Base-by-base conservation (phyloP, 2,329 filamentous ascomycete species). In the Pseudocercospora fijiensis region DNA sequence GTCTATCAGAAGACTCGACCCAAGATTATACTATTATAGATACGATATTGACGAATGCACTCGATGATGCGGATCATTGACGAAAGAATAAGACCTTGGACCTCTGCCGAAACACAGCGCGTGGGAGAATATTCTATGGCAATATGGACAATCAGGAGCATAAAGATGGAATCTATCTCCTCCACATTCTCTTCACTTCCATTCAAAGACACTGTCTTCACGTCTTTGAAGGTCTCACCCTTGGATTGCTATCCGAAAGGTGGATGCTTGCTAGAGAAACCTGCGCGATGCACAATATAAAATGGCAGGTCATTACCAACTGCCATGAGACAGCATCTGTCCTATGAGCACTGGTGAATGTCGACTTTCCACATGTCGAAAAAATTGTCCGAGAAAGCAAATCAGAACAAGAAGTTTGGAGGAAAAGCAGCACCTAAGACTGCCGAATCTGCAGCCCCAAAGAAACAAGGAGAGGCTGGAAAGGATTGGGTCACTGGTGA, bases 141-240 rank as follows among this genome's bases (percentile, higher is more conserved):
- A 41, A 18, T 41, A 2, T 13, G 0, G 6, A 8, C 37, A 18
- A 41, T 41, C 16, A 41, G 5, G 16, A 41, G 1, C 37, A 41
- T n/a, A 18, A 41, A 41, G 37, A 41, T 8, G 16, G 13, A 4
- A 4, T 18, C 37, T 41, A n/a, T 30, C 37, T 41, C 37, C 37
- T n/a, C 16, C 37, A 8, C 37, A 2, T 18, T 41, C 37, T 41
- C 16, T 16, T 18, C 37, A n/a, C 37, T 8, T 4, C 37, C 6
- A 7, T 41, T 8, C 63, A 56, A 61, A 33, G 37, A 52, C 51
- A 61, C 9, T 28, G 16, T n/a, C 22, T 53, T 28, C 26, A 13
- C 22, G 49, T 27, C 22, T 26, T 30, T 53, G 16, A 24, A 53
- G 1, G 24, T 53, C 26, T 28, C 26, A 53, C 11, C 1, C 7